Evolutionary conservation across 192 early-diverging fungal genomes (phyloP), one percentile per base, ranked within the genome.

Genomic region (Cetraspora pellucida): DNA sequence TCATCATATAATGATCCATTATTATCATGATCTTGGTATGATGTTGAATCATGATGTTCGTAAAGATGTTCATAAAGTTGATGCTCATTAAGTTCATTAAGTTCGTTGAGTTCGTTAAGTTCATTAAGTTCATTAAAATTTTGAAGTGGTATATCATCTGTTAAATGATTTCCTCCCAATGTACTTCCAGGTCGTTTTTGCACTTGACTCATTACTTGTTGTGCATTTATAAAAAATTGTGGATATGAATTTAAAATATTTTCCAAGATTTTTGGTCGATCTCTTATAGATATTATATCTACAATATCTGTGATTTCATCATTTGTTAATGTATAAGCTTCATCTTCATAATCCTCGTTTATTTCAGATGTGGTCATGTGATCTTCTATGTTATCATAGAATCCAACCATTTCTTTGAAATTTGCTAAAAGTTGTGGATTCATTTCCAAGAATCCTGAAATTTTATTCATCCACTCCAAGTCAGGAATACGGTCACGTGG

Each of bases 381-480:
- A 54, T 54, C 13, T 10, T 54, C 19, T 19, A 3, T 44, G 14
- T 30, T 49, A 16, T 80, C 72, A 23, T 25, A 58, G 49, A 81
- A 85, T 2, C 84, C 84, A 25, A 83, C 80, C 2, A 85, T 60
- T 60, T 83, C 79, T 46, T 83, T 85, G 60, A 85, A 83, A 9
- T 65, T 83, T 8, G 59, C 67, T 17, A 82, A 61, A 25, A 75
- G 30, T 9, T 65, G n/a, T 1, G 80, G 82, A 21, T 68, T 54
- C n/a, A n/a, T 14, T 54, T 54, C 50, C 16, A 54, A 19, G 11
- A 16, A 54, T 5, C 5, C 11, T 54, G 50, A 54, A 19, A 54
- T 54, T 54, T 14, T n/a, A 54, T 14, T 19, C 50, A 54, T 54
- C 50, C 50, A 54, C 16, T 54, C 50, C 19, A 2, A 14, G 19